Percentiles rank a stretch among this genome's conserved stretches.
Conservation (phyloP, 2,329 filamentous ascomycete genomes). For the Amauroascus verrucosus region DNA sequence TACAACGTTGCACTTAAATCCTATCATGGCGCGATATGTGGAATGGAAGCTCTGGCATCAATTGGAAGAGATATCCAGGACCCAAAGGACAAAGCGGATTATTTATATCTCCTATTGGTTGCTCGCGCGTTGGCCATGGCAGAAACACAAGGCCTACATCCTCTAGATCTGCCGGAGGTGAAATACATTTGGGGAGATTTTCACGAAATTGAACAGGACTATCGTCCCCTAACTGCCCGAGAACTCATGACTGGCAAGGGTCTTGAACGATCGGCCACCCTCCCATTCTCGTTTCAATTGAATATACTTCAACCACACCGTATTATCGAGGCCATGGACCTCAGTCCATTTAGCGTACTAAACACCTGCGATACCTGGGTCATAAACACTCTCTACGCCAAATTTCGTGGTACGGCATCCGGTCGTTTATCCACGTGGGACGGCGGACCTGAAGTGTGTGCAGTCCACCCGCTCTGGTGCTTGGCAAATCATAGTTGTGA, state of each 20-base stretch:
- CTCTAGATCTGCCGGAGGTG: slow-evolving; percentile 49
- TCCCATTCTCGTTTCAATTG: slow-evolving; percentile 52
- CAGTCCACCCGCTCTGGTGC: slow-evolving; percentile 93
- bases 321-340: slow-evolving; percentile 53
- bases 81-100: slow-evolving; percentile 48
- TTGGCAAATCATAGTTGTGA: slow-evolving; percentile 93
- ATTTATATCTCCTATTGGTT: slow-evolving; percentile 50
- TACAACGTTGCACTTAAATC: slow-evolving; percentile 44
- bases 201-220: slow-evolving; percentile 26
- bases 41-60: slow-evolving; percentile 44
- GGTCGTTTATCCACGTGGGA: slow-evolving; percentile 67
- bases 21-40: slow-evolving; percentile 52
- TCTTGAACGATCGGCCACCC: slow-evolving; percentile 33
- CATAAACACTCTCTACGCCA: slow-evolving; percentile 82
- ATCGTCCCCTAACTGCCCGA: neutral
- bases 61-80: slow-evolving; percentile 49
- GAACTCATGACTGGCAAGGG: neutral
- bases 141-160: slow-evolving; percentile 48
- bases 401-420: slow-evolving; percentile 86
- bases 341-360: slow-evolving; percentile 47
- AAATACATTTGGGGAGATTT: slow-evolving; percentile 60
- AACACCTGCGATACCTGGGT: slow-evolving; percentile 45
- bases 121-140: slow-evolving; percentile 51
- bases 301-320: slow-evolving; percentile 51
- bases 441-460: slow-evolving; percentile 78